A percentile compares a stretch with the other conserved stretches of the same genome.
Conservation (phyloP, 257 asterid genomes). For the Gynochthodes officinalis region DNA sequence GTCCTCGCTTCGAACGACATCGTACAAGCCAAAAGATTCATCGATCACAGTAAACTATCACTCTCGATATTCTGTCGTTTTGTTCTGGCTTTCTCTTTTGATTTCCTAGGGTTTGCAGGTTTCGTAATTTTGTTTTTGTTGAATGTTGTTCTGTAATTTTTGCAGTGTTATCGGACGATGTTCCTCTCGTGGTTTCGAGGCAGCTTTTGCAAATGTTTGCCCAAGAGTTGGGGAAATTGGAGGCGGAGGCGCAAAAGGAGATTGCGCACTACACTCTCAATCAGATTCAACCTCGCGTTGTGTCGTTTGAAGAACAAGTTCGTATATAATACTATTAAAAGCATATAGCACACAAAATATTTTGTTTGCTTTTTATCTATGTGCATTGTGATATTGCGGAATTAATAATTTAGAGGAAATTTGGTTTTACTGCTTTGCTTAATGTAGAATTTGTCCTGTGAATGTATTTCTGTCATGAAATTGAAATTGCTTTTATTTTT, state of each 20-base stretch:
- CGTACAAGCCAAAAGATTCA: slow-evolving; percentile 64
- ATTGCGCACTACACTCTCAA: slow-evolving; percentile 79
- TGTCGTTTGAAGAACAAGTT: slow-evolving; percentile 60
- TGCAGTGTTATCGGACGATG: slow-evolving; percentile 82
- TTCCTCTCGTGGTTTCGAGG: slow-evolving; percentile 91
- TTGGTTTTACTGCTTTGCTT: neutral
- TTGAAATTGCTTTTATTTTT: neutral
- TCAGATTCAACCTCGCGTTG: slow-evolving; percentile 96
- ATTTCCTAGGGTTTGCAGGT: slow-evolving; percentile 9
- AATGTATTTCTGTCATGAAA: neutral
- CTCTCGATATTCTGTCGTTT: neutral
- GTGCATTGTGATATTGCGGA: slow-evolving; percentile 15
- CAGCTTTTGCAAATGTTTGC: slow-evolving; percentile 94
- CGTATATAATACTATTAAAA: neutral
- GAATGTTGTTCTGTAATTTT: slow-evolving; percentile 5
- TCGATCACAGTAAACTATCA: slow-evolving; percentile 65
- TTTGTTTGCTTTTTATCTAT: neutral
- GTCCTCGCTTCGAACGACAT: slow-evolving; percentile 77
- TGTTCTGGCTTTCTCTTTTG: neutral
- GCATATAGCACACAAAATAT: neutral
- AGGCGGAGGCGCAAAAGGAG: slow-evolving; percentile 87
- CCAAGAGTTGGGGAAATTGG: slow-evolving; percentile 81
- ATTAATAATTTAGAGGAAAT: too few relatives aligned
- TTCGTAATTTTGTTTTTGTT: neutral
- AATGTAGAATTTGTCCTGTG: neutral